phyloP scores from a whole-genome alignment of 2,329 filamentous ascomycete genomes.

The Alternaria hordeiaustralica region DNA sequence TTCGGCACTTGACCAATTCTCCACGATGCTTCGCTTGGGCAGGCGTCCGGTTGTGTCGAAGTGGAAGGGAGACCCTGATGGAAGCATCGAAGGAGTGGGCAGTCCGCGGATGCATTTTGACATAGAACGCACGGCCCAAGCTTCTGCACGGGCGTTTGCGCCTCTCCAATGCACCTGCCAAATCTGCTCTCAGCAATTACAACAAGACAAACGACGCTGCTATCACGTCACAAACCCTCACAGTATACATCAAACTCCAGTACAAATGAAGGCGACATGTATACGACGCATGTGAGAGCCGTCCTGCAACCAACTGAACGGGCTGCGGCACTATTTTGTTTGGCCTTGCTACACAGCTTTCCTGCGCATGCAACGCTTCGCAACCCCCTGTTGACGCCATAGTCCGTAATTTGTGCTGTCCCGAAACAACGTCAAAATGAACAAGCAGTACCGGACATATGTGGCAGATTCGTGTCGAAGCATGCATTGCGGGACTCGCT shows the following conservation, averaged over 20 bases:
- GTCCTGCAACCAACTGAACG: neutral
- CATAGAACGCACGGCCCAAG: neutral
- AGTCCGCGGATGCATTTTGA: neutral
- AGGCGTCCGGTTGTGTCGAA: neutral
- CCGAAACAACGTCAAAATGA: neutral
- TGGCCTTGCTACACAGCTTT: neutral
- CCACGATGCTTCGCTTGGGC: neutral
- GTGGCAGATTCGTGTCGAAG: neutral
- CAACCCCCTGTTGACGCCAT: neutral
- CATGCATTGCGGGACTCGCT: neutral
- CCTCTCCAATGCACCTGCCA: neutral
- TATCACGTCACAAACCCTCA: neutral
- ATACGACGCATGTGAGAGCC: too few species aligned
- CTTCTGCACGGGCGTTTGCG: neutral
- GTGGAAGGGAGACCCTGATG: neutral
- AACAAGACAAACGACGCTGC: neutral
- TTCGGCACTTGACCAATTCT: neutral
- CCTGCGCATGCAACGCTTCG: neutral
- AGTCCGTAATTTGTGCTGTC: neutral
- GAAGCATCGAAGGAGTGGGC: neutral
- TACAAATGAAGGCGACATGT: neutral
- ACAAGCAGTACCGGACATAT: neutral
- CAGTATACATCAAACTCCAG: neutral
- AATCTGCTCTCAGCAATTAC: neutral
- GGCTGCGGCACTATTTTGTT: neutral